Percentiles rank a stretch among this genome's conserved stretches.
Conservation (phyloP, 2,329 filamentous ascomycete genomes). For the Apiospora sp. region DNA sequence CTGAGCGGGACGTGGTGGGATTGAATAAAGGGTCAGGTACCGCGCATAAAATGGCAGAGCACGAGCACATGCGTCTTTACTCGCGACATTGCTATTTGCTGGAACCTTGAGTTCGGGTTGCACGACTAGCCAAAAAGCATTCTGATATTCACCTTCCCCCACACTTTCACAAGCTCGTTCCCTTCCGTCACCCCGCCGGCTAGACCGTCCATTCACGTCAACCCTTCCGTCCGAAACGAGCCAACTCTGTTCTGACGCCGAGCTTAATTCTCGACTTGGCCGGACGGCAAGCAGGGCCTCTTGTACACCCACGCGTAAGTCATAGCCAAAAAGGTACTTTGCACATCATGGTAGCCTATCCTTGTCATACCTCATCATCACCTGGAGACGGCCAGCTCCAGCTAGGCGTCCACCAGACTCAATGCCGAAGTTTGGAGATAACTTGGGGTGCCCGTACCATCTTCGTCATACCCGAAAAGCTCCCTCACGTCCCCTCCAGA, state of each 20-base stretch:
- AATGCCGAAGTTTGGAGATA: conserved; percentile 21
- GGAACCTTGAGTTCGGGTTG: background rate
- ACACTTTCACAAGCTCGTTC: conserved; percentile 23
- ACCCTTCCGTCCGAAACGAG: conserved; percentile 23
- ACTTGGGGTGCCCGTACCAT: conserved; percentile 14
- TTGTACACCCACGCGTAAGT: conserved; percentile 19
- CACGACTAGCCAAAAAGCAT: background rate
- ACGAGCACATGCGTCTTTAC: background rate
- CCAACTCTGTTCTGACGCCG: conserved; percentile 23
- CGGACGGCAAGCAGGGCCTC: background rate
- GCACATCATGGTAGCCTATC: background rate
- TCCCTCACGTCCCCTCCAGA: background rate
- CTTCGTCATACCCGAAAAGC: conserved; percentile 8
- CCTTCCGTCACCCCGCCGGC: conserved; percentile 24
- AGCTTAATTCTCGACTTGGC: conserved; percentile 17
- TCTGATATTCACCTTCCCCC: conserved; percentile 21
- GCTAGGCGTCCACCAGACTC: background rate
- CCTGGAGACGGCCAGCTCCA: background rate
- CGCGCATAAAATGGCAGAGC: background rate
- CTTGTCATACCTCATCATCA: conserved; percentile 17
- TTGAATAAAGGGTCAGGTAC: background rate
- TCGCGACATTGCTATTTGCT: background rate
- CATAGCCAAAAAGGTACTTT: background rate
- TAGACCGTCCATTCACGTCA: conserved; percentile 24
- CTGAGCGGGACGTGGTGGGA: background rate